A percentile compares a stretch with the other conserved stretches of the same genome.
phyloP scores from a whole-genome alignment of 495 filamentous ascomycete genomes.

The Neurospora sp. region DNA sequence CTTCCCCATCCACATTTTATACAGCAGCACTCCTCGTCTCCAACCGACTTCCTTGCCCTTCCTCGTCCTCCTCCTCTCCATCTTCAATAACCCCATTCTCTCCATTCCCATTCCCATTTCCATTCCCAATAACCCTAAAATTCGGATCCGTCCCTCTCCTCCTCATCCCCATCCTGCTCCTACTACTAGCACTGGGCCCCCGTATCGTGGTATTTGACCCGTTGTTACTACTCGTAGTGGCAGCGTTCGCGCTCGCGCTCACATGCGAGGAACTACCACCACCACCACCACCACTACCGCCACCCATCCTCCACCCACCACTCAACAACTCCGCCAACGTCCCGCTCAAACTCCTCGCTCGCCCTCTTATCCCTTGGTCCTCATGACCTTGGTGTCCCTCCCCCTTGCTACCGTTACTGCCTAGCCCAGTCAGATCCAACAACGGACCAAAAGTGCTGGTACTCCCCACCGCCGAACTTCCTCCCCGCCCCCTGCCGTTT shows the following conservation, averaged over 20 bases:
- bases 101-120: neutral
- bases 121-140: neutral
- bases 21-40: neutral
- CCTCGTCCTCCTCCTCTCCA: neutral
- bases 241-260: neutral
- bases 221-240: neutral
- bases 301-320: neutral
- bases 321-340: conserved; percentile 38
- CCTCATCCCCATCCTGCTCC: neutral
- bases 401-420: neutral
- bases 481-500: neutral
- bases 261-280: neutral
- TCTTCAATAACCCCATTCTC: neutral
- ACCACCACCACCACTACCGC: too few species aligned
- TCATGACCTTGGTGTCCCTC: neutral
- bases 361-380: conserved; percentile 16
- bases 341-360: conserved; percentile 41
- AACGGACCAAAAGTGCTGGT: conserved; percentile 8
- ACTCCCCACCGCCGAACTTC: conserved; percentile 6
- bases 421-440: neutral
- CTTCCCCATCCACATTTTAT: too few species aligned
- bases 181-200: neutral
- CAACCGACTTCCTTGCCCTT: neutral
- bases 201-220: neutral
- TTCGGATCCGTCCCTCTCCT: neutral